These are phyloP conservation scores for Lunularia cruciata DNA, from an alignment of 225 moss, liverwort and hornwort species.

Conservation along the genomic window DNA sequence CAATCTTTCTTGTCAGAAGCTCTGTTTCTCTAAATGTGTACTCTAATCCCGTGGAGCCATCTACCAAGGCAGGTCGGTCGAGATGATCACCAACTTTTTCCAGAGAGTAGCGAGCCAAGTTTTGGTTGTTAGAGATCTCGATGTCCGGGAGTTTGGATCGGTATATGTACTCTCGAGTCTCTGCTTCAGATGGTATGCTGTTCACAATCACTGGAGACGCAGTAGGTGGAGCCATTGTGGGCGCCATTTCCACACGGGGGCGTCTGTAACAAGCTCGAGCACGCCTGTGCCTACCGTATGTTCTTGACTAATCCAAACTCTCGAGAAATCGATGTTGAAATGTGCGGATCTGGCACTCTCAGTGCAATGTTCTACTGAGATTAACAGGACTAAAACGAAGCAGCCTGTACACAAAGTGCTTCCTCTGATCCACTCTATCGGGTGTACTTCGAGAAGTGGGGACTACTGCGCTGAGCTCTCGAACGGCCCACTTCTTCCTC, in stretches of 20 bases:
- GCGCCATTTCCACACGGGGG: constrained; percentile 21
- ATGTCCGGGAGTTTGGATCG: constrained; percentile 54
- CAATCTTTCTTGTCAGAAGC: constrained; percentile 30
- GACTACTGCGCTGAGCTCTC: not conserved
- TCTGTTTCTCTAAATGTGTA: constrained; percentile 39
- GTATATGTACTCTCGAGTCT: constrained; percentile 39
- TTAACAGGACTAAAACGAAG: too few species aligned
- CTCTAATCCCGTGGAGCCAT: constrained; percentile 37
- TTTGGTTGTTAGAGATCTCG: constrained; percentile 39
- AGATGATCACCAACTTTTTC: constrained; percentile 21
- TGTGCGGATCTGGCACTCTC: too few species aligned
- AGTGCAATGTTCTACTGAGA: not conserved
- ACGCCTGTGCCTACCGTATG: not conserved
- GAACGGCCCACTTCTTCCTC: constrained; percentile 8
- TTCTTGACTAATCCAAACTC: not conserved
- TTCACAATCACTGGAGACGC: not conserved
- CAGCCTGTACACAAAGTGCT: not conserved
- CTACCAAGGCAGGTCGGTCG: constrained; percentile 33
- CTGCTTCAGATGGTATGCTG: constrained; percentile 1
- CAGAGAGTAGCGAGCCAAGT: constrained; percentile 34
- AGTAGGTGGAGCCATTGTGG: constrained; percentile 27
- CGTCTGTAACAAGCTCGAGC: not conserved
- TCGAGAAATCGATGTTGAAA: not conserved
- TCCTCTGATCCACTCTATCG: not conserved
- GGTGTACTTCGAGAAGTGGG: not conserved